Base-by-base conservation (phyloP, 257 asterid genomes). In the Solanum pinnatisectum region DNA sequence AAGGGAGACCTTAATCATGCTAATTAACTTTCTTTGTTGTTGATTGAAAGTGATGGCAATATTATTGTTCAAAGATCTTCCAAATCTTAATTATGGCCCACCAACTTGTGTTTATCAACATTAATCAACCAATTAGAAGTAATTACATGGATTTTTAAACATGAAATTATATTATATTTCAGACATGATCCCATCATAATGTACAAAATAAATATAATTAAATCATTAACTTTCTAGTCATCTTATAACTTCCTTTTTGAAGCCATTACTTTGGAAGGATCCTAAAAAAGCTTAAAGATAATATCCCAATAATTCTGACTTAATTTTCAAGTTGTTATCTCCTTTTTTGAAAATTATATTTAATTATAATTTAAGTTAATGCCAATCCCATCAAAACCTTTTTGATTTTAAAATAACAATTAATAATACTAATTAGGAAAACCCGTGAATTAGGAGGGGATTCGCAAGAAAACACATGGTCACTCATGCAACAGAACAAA, bases 251-350 rank as follows among this genome's bases (percentile, higher is more conserved):
- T 85, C 89, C 88, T 91, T 91, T 93, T 93, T 89, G 91, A 91
- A 92, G 87, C 95, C 97, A 92, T 92, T 92, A 88, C 93, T 93
- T 92, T 95, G 94, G 94, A 95, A 94, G 92, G 93, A 94, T 93
- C 94, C 93, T 89, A 92, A 92, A 90, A 85, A 72, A 8, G 87
- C 89, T 85, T 8, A 82, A 87, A 93, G 89, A 91, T 83, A 87
- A 90, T 27, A 27, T 52, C 59, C 90, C 87, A 89, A 60, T 35
- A 92, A 89, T 42, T 91, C 89, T 89, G 92, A 91, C 95, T 94
- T 92, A 84, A 90, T 92, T 93, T 91, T 84, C 93, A 92, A 96
- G 92, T 85, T 92, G 92, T 88, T 87, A 90, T 90, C 94, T 88
- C 90, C 37, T 78, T 89, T 93, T 91, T 86, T 30, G 23, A 22